A percentile compares a stretch with the other conserved stretches of the same genome.
These are phyloP conservation scores for Chrysosporium keratinophilum DNA, from an alignment of 2,329 filamentous ascomycete species.

Conservation along the genomic window DNA sequence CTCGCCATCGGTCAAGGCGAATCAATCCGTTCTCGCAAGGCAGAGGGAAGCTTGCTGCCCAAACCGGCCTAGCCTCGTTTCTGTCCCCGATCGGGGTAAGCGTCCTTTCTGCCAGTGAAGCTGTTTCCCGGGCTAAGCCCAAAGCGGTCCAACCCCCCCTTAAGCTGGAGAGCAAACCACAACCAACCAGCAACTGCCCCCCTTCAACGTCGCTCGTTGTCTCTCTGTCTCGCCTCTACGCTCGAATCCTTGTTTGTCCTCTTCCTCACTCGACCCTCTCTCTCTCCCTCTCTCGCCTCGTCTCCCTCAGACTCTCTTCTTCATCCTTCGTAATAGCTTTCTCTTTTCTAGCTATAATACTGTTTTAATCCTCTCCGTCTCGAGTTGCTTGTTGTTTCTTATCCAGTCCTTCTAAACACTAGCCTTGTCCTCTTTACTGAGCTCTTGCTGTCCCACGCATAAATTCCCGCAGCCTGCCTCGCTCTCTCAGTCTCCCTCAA, in stretches of 20 bases:
- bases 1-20: too few relatives aligned
- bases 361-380: constrained; percentile 1
- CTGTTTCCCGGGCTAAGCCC: not conserved
- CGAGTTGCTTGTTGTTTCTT: not conserved
- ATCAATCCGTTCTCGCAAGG: not conserved
- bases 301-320: not conserved
- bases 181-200: not conserved
- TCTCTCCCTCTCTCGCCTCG: constrained; percentile 1
- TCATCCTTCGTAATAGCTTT: not conserved
- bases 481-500: not conserved
- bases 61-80: not conserved
- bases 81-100: not conserved
- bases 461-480: constrained; percentile 5
- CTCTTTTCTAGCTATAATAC: not conserved
- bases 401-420: constrained; percentile 4
- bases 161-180: not conserved
- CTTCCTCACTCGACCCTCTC: constrained; percentile 8
- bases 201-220: not conserved
- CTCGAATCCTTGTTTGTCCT: constrained; percentile 4
- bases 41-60: constrained; percentile 3
- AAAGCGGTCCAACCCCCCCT: not conserved
- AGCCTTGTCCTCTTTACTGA: constrained; percentile 6
- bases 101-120: not conserved
- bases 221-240: too few relatives aligned
- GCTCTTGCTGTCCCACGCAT: constrained; percentile 5